Percentiles rank a stretch among this genome's conserved stretches.
phyloP scores from a whole-genome alignment of 2,329 filamentous ascomycete genomes.

The Aspergillus pseudonomiae region DNA sequence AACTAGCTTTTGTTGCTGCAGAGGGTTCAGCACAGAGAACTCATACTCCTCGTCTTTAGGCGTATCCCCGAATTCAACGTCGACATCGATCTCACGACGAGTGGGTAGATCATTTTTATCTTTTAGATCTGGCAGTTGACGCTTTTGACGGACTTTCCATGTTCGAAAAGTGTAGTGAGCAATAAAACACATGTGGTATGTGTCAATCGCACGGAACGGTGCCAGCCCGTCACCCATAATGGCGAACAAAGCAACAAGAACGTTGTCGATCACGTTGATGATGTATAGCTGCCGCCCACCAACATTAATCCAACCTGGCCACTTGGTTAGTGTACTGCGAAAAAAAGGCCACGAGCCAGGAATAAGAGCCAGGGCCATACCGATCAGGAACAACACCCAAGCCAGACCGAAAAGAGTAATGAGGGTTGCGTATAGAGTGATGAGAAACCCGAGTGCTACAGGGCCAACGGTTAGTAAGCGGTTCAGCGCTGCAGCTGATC shows the following conservation, averaged over 20 bases:
- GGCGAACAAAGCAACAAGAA: slow-evolving; percentile 71
- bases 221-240: slow-evolving; percentile 71
- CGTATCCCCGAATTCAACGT: slow-evolving; percentile 48
- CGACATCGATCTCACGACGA: slow-evolving; percentile 44
- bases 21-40: slow-evolving; percentile 64
- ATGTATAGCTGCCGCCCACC: slow-evolving; percentile 70
- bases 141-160: slow-evolving; percentile 66
- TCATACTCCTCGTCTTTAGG: slow-evolving; percentile 54
- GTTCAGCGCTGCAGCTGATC: background rate
- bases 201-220: slow-evolving; percentile 77
- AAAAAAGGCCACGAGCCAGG: background rate
- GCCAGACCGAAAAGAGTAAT: slow-evolving; percentile 84
- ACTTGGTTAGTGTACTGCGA: background rate
- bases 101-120: slow-evolving; percentile 71
- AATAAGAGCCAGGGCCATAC: slow-evolving; percentile 37
- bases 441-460: slow-evolving; percentile 74
- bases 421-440: slow-evolving; percentile 79
- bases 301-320: slow-evolving; percentile 74
- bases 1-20: slow-evolving; percentile 70
- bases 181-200: slow-evolving; percentile 85
- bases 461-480: slow-evolving; percentile 1
- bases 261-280: slow-evolving; percentile 71
- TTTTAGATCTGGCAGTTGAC: slow-evolving; percentile 62
- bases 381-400: slow-evolving; percentile 90
- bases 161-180: slow-evolving; percentile 70